These are phyloP conservation scores for Solanum peruvianum DNA, from an alignment of 257 asterid genomes.

Conservation along the genomic window DNA sequence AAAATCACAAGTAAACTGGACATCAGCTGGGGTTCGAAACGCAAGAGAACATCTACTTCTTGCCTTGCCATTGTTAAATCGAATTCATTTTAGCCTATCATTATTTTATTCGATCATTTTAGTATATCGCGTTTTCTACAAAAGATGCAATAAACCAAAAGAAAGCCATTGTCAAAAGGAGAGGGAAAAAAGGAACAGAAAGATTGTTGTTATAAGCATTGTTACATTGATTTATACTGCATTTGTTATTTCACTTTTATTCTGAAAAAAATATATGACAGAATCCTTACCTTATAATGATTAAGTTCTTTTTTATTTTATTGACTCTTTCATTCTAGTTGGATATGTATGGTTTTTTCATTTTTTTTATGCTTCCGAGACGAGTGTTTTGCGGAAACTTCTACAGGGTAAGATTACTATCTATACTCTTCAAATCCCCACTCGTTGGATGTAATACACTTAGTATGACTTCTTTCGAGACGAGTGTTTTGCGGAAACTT, in stretches of 20 bases:
- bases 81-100: conserved; percentile 1
- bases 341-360: not conserved
- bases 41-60: conserved; percentile 51
- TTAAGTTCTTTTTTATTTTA: not conserved
- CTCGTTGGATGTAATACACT: too few relatives aligned
- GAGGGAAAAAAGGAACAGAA: not conserved
- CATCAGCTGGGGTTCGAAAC: conserved; percentile 57
- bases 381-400: too few relatives aligned
- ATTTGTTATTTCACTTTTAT: not conserved
- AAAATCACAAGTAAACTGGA: conserved; percentile 24
- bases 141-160: not conserved
- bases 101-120: conserved; percentile 1
- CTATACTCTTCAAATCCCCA: too few relatives aligned
- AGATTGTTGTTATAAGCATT: not conserved
- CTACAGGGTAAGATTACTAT: too few relatives aligned
- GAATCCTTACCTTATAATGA: not conserved
- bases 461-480: too few relatives aligned
- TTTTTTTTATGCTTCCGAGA: not conserved
- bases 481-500: too few relatives aligned
- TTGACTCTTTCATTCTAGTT: not conserved
- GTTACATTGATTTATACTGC: not conserved
- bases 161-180: not conserved
- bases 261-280: not conserved
- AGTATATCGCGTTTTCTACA: conserved; percentile 6
- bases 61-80: conserved; percentile 7